Evolutionary conservation across 176 grass and related monocot genomes (phyloP).

Genomic region (Zoysia japonica): DNA sequence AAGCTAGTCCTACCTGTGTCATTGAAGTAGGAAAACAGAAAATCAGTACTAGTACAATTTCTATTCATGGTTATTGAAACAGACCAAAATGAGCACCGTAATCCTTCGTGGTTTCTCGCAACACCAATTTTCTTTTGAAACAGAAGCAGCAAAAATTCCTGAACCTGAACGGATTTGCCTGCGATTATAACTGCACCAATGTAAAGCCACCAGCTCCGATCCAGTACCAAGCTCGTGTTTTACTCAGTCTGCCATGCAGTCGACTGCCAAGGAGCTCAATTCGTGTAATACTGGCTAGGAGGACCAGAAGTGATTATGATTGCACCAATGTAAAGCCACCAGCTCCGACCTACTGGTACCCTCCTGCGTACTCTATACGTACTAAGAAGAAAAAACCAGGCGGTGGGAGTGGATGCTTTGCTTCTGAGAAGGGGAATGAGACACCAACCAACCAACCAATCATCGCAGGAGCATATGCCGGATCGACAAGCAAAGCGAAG

Average conservation of each 20-base stretch:
- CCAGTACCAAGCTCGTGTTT: background rate
- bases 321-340: background rate
- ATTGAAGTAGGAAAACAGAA: background rate
- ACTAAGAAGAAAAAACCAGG: background rate
- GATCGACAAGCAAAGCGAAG: background rate
- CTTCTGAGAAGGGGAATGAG: background rate
- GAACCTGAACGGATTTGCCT: no score
- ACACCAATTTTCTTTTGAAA: no score
- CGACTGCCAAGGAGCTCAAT: no score
- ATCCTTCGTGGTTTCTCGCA: background rate
- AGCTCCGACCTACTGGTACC: background rate
- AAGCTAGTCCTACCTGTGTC: constrained; percentile 76
- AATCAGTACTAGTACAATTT: background rate
- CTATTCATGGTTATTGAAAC: background rate
- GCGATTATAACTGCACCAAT: background rate
- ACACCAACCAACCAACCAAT: background rate
- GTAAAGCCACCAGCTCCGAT: background rate
- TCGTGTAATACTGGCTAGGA: background rate
- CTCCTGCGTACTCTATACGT: background rate
- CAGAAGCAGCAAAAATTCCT: no score
- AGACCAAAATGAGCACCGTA: background rate
- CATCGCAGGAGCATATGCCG: background rate
- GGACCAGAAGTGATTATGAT: background rate
- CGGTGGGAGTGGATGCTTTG: background rate
- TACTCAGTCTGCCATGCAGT: no score